phyloP scores from a whole-genome alignment of 768 basidiomycete genomes.

The Xerocomus spinulosus region DNA sequence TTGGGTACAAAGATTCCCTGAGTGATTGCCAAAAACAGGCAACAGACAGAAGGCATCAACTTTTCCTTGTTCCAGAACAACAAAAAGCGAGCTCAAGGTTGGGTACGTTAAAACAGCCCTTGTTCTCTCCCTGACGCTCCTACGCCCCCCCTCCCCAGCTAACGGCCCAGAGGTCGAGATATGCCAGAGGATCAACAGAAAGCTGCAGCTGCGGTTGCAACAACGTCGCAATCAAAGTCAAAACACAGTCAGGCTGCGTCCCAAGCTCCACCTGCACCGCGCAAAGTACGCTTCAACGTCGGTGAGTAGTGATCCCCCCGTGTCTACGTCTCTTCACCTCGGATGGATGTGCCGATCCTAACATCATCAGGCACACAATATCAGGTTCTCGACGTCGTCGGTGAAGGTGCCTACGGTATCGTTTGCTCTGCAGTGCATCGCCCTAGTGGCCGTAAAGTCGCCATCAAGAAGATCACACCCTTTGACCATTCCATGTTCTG shows the following conservation, averaged over 20 bases:
- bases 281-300: constrained; percentile 88
- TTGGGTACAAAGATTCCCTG: not conserved
- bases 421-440: constrained; percentile 90
- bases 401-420: constrained; percentile 91
- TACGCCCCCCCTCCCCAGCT: not conserved
- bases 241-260: constrained; percentile 46
- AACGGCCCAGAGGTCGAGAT: constrained; percentile 1
- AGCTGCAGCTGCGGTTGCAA: constrained; percentile 16
- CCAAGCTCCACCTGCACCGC: constrained; percentile 52
- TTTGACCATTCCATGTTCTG: constrained; percentile 97
- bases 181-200: constrained; percentile 29
- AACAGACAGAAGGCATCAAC: not conserved
- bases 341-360: not conserved
- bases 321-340: not conserved
- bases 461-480: constrained; percentile 94
- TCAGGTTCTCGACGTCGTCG: constrained; percentile 81
- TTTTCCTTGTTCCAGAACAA: constrained; percentile 21
- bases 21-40: not conserved
- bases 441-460: constrained; percentile 86
- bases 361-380: constrained; percentile 62
- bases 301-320: constrained; percentile 38
- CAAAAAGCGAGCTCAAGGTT: constrained; percentile 10
- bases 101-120: constrained; percentile 7
- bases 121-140: constrained; percentile 12
- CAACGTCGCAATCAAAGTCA: constrained; percentile 30